Conservation (phyloP, 75 land plant genomes). For the Pinus tabuliformis region DNA sequence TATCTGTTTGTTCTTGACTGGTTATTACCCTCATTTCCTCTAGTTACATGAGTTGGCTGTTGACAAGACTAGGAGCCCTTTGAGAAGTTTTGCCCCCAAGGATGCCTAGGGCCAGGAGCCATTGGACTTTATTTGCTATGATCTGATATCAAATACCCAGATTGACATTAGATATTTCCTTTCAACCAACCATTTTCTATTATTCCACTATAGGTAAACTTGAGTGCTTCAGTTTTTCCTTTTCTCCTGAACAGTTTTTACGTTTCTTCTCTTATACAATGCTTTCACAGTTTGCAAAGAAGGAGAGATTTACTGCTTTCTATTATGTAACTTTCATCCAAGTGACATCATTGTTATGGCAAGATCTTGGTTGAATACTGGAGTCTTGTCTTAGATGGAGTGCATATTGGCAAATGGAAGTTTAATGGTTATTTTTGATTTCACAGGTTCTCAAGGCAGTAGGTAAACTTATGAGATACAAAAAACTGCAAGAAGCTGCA, state of each 20-base stretch:
- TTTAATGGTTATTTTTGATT: background rate
- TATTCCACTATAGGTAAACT: background rate
- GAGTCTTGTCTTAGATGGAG: background rate
- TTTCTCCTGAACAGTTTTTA: background rate
- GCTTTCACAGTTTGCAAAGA: background rate
- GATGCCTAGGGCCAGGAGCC: no score
- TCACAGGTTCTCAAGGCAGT: slow-evolving; percentile 5
- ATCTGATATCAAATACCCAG: no score
- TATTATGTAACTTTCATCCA: background rate
- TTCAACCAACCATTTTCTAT: background rate
- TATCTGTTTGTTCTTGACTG: no score
- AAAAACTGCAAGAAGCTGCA: slow-evolving; percentile 7
- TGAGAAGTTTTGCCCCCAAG: no score
- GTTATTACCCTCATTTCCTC: no score
- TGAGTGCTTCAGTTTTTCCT: background rate
- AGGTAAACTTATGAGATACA: slow-evolving; percentile 13
- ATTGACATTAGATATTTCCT: background rate
- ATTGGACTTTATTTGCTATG: no score
- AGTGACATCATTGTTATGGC: background rate
- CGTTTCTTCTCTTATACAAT: background rate
- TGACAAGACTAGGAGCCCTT: no score
- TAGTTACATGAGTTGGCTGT: no score
- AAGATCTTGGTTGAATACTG: background rate
- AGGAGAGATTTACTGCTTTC: background rate
- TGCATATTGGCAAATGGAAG: background rate